Conservation (phyloP, 2,329 filamentous ascomycete genomes). For the Exutisphaerella laricina region DNA sequence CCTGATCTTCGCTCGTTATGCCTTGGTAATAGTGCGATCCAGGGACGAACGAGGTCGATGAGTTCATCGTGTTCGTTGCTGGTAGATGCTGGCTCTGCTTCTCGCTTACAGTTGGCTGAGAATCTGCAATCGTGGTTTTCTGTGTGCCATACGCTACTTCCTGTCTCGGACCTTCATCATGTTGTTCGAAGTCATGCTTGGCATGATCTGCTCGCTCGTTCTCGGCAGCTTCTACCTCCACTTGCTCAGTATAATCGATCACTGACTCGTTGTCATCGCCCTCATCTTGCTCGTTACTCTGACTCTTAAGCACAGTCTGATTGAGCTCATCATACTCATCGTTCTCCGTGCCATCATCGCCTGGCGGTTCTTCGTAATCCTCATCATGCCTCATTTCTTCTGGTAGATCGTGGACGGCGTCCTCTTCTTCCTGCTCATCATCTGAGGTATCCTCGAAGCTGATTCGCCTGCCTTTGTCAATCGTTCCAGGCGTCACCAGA, state of each 20-base stretch:
- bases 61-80: slow-evolving; percentile 26
- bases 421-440: slow-evolving; percentile 10
- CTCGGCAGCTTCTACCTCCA: slow-evolving; percentile 7
- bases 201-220: slow-evolving; percentile 7
- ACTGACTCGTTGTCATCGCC: slow-evolving; percentile 16
- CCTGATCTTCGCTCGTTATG: slow-evolving; percentile 29
- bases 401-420: slow-evolving; percentile 17
- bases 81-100: neutral
- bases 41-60: slow-evolving; percentile 32
- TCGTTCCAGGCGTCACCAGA: slow-evolving; percentile 31
- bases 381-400: slow-evolving; percentile 12
- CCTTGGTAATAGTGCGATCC: slow-evolving; percentile 32
- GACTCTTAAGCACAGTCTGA: slow-evolving; percentile 32
- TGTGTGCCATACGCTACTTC: slow-evolving; percentile 24
- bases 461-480: slow-evolving; percentile 2
- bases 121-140: slow-evolving; percentile 41
- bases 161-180: neutral
- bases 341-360: slow-evolving; percentile 19
- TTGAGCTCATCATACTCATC: slow-evolving; percentile 37
- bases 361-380: slow-evolving; percentile 11
- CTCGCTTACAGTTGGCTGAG: slow-evolving; percentile 33
- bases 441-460: slow-evolving; percentile 11
- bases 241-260: slow-evolving; percentile 8
- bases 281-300: slow-evolving; percentile 21
- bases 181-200: slow-evolving; percentile 6